Base-by-base conservation (phyloP, 352 stramenopile species). In the Thalassiosira ordinaria region DNA sequence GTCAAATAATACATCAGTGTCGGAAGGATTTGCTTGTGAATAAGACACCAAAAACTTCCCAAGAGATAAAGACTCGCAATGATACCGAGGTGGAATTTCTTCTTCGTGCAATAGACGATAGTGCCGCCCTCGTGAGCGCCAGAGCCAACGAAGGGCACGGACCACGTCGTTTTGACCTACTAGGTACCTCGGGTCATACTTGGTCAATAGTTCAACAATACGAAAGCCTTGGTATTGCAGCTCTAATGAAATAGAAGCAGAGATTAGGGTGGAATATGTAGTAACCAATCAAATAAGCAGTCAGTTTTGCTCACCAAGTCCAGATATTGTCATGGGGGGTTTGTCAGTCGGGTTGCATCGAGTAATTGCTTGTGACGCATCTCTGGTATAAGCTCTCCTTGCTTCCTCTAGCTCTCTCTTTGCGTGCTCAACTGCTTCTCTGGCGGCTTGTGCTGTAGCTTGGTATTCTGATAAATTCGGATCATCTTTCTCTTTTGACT, bases 1-100 rank as follows among this genome's bases (percentile, higher is more conserved):
- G 44, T 99, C 97, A 71, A 99, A 94, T 41, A 99, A 86, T 41
- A 99, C 91, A 84, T 98, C 96, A 14, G 57, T 94, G 74, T 99
- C 96, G 24, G 97, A 92, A n/a, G 93, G 93, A 78, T 97, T 96
- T 1, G 88, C 87, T 64, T 94, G 92, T 53, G 95, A 96, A 89
- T 98, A 99, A 31, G 91, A 91, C 18, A 99, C 95, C 44, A 99
- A 88, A 80, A 97, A 97, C 76, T 97, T 97, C 29, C 97, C 93
- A 33, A 99, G 81, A 61, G 97, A 68, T 55, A 97, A 97, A 0
- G 96, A 98, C 88, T 99, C 97, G n/a, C 94, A 87, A 46, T 98
- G 95, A 82, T 97, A 98, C 52, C 96, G 93, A 35, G 85, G 88
- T 24, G 84, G 81, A 14, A 95, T 75, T 47, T 82, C 73, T 71